Evolutionary conservation across 805 yeast genomes (phyloP), one percentile per base, ranked within the genome.

Genomic region (Maudiozyma pseudohumilis): DNA sequence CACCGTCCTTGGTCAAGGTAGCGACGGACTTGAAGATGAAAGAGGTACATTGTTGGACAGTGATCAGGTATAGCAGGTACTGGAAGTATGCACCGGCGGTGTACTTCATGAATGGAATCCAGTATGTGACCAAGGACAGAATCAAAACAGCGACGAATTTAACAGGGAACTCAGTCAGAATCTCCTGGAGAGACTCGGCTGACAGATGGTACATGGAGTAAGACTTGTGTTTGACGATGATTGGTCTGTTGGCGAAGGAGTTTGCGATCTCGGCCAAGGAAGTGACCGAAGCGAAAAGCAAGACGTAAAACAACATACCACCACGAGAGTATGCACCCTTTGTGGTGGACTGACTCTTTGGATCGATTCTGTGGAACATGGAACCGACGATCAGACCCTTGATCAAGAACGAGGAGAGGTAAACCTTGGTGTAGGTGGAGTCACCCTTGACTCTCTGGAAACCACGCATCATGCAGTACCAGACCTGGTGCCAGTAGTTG

Each of bases 371-470:
- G 52, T 66, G 77, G 49, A 68, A 77, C 50, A 75, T 64, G 1
- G 84, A 76, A 35, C 83, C 78, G 40, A 74, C 66, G 49, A 78
- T 60, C 45, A 78, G 61, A 40, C 80, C 74, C 61, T 75, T 75
- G 38, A 71, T 64, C 34, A 69, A 54, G 37, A 75, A 71, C 31
- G 80, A 77, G 25, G 68, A 59, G 33, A 76, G 45, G 28, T 72
- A 66, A 42, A 73, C 65, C 35, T 72, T 49, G 0, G 78, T 64
- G 53, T 74, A 72, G 10, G 78, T 68, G 5, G 69, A 69, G 50
- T 77, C 79, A 56, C 80, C 79, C 32, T 60, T 64, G 15, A 68
- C 66, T 53, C 75, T 69, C 41, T 71, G 68, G 52, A 68, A 57
- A 50, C 76, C 75, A 63, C 86, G 69, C 8, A 52, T 55, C 55